A percentile compares a stretch with the other conserved stretches of the same genome.
Conservation (phyloP, 2,329 filamentous ascomycete species). For the Colletotrichum lentis region DNA sequence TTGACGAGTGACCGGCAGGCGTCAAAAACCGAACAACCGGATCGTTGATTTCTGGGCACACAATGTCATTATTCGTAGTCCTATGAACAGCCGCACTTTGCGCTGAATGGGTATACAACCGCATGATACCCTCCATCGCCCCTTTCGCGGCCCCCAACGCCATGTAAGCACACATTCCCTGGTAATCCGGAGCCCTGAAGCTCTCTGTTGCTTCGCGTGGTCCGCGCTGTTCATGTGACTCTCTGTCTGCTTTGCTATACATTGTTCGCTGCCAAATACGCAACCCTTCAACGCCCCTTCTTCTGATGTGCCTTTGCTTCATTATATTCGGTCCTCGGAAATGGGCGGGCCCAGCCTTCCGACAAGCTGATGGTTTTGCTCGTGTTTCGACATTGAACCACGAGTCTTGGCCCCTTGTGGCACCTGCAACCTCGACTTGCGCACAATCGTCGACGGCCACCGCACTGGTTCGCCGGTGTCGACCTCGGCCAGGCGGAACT, state of each 20-base stretch:
- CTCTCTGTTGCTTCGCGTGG: background rate
- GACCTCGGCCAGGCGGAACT: slow-evolving; percentile 27
- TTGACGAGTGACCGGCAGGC: background rate
- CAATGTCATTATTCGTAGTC: slow-evolving; percentile 33
- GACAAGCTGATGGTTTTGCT: slow-evolving; percentile 8
- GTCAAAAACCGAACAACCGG: slow-evolving; percentile 1
- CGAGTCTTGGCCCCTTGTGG: slow-evolving; percentile 3
- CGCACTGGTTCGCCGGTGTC: slow-evolving; percentile 14
- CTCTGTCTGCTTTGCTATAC: background rate
- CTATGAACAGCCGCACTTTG: slow-evolving; percentile 27
- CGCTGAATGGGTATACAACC: slow-evolving; percentile 26
- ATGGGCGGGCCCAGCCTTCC: background rate
- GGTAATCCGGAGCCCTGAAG: background rate
- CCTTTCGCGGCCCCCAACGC: slow-evolving; percentile 6
- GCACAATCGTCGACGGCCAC: slow-evolving; percentile 20
- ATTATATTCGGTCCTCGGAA: slow-evolving; percentile 2
- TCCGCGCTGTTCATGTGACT: background rate
- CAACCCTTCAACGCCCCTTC: background rate
- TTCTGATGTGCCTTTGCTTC: background rate
- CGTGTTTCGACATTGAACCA: background rate
- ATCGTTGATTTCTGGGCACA: background rate
- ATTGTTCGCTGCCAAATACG: background rate
- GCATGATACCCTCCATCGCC: slow-evolving; percentile 22
- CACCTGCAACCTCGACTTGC: slow-evolving; percentile 27
- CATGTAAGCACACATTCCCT: background rate